phyloP scores from a whole-genome alignment of 169 alveolate genomes.

The Plasmodium fragile region DNA sequence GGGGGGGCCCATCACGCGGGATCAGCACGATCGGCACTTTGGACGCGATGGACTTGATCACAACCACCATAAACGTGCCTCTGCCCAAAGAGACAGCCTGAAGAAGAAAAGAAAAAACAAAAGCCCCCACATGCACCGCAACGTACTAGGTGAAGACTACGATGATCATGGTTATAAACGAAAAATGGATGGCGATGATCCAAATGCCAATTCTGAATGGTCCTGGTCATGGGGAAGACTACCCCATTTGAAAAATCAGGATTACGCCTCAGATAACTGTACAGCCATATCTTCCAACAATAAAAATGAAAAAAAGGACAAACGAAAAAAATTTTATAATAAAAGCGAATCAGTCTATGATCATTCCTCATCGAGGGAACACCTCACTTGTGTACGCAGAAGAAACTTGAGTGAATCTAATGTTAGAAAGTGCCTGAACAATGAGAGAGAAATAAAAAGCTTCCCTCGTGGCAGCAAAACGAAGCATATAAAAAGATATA shows the following conservation, averaged over 20 bases:
- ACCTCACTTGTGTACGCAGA: neutral
- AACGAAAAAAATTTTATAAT: constrained; percentile 22
- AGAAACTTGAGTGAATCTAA: constrained; percentile 53
- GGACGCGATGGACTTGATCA: neutral
- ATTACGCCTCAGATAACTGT: constrained; percentile 27
- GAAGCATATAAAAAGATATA: neutral
- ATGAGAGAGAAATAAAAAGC: neutral
- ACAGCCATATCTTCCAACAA: constrained; percentile 18
- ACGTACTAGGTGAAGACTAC: neutral
- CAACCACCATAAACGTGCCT: neutral
- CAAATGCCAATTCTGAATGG: constrained; percentile 70
- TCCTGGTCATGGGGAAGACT: constrained; percentile 78
- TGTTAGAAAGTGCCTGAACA: neutral
- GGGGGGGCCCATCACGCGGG: neutral
- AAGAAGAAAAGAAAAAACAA: neutral
- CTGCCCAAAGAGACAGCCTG: neutral
- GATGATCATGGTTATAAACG: neutral
- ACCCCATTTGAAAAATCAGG: constrained; percentile 63
- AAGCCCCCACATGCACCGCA: neutral
- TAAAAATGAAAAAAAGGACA: constrained; percentile 53
- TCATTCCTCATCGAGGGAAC: neutral
- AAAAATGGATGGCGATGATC: constrained; percentile 22
- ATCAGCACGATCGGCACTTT: neutral
- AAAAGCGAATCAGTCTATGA: constrained; percentile 36
- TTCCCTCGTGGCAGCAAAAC: neutral